phyloP scores from a whole-genome alignment of 371 early-diverging fungal species.

The Capniomyces stellatus region DNA sequence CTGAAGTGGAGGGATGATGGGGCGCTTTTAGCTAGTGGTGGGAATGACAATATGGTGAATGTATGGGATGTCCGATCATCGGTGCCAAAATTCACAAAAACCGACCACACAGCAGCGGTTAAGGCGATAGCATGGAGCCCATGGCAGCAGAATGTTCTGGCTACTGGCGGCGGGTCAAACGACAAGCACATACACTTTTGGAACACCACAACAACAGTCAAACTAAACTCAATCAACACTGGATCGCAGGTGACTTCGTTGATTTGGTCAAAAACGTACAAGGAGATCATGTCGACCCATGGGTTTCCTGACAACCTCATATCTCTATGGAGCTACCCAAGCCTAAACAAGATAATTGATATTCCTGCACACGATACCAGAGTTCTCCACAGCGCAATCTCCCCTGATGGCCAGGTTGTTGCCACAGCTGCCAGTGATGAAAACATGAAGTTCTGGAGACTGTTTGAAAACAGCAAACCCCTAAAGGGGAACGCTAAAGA shows the following conservation, averaged over 20 bases:
- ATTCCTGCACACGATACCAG: slow-evolving; percentile 75
- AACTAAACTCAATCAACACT: slow-evolving; percentile 50
- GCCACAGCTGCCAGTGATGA: slow-evolving; percentile 91
- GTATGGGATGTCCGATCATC: slow-evolving; percentile 78
- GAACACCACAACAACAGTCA: slow-evolving; percentile 63
- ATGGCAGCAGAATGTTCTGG: slow-evolving; percentile 80
- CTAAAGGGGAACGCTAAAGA: not conserved
- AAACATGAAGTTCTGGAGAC: slow-evolving; percentile 94
- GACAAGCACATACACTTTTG: slow-evolving; percentile 91
- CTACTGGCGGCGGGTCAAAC: slow-evolving; percentile 90
- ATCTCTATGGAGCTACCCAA: slow-evolving; percentile 79
- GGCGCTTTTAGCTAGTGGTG: slow-evolving; percentile 78
- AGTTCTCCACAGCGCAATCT: slow-evolving; percentile 73
- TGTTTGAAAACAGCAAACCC: slow-evolving; percentile 36
- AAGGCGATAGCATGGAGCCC: slow-evolving; percentile 92
- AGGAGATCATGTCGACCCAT: slow-evolving; percentile 87
- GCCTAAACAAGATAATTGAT: slow-evolving; percentile 53
- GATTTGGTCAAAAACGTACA: slow-evolving; percentile 76
- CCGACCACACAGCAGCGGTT: slow-evolving; percentile 70
- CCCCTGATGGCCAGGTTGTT: slow-evolving; percentile 84
- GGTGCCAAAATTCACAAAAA: slow-evolving; percentile 45
- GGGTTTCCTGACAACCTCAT: slow-evolving; percentile 80
- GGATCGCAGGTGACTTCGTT: slow-evolving; percentile 92
- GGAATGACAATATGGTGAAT: slow-evolving; percentile 90
- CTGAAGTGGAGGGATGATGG: slow-evolving; percentile 85